phyloP scores from a whole-genome alignment of 148 eudicot species.

The Camellia japonica region DNA sequence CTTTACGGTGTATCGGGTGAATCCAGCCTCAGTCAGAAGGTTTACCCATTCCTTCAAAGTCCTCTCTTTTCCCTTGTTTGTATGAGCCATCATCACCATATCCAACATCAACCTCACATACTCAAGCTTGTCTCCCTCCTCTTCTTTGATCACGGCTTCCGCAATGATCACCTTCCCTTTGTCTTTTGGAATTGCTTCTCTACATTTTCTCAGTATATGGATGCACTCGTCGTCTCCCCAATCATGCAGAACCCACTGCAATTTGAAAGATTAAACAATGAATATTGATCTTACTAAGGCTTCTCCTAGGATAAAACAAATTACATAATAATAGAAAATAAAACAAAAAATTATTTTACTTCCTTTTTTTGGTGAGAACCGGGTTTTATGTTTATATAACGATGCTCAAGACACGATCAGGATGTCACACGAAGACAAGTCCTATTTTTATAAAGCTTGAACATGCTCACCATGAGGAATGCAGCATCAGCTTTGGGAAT shows the following conservation, averaged over 20 bases:
- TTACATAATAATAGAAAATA: background rate
- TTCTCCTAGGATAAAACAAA: background rate
- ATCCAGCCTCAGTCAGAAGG: slow-evolving; percentile 51
- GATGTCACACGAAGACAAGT: background rate
- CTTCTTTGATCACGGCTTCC: slow-evolving; percentile 58
- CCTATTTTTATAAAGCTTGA: background rate
- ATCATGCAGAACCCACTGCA: slow-evolving; percentile 68
- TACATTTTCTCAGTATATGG: slow-evolving; percentile 44
- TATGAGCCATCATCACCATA: slow-evolving; percentile 84
- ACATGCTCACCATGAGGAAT: slow-evolving; percentile 35
- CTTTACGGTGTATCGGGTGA: slow-evolving; percentile 31
- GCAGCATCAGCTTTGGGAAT: slow-evolving; percentile 64
- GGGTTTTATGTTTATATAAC: too few species aligned
- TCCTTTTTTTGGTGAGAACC: too few species aligned
- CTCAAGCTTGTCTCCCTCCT: slow-evolving; percentile 28
- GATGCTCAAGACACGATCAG: too few species aligned
- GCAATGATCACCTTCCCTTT: slow-evolving; percentile 64
- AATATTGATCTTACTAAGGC: background rate
- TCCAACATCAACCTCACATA: slow-evolving; percentile 58
- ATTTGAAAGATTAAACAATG: background rate
- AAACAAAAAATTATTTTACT: too few species aligned
- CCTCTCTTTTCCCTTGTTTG: slow-evolving; percentile 68
- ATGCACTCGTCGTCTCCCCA: slow-evolving; percentile 85
- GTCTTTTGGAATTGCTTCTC: slow-evolving; percentile 48
- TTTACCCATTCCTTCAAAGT: slow-evolving; percentile 57